phyloP scores from a whole-genome alignment of 2,329 filamentous ascomycete species.

The Dactylonectria estremocensis region DNA sequence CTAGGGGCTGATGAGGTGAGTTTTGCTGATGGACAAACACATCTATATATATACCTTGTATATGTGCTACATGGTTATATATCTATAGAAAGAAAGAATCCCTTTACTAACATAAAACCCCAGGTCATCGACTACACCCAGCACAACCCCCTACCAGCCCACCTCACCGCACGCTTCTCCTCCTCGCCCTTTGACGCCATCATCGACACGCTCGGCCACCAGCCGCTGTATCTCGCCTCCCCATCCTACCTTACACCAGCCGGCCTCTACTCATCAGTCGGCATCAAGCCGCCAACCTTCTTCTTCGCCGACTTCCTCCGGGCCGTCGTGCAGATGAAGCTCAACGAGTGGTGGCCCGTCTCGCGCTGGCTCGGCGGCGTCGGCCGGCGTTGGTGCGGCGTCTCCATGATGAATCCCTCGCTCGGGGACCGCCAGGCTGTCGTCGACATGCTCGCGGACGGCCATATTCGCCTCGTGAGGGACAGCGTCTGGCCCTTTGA shows the following conservation, averaged over 20 bases:
- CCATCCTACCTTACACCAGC: conserved; percentile 56
- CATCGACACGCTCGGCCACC: conserved; percentile 65
- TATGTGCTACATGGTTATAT: conserved; percentile 1
- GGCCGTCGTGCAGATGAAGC: conserved; percentile 54
- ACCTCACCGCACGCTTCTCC: conserved; percentile 53
- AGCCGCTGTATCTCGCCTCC: conserved; percentile 60
- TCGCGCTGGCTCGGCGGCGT: conserved; percentile 55
- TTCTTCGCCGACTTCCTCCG: conserved; percentile 49
- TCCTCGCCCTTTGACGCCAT: conserved; percentile 59
- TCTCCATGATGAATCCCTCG: conserved; percentile 54
- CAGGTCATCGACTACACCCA: conserved; percentile 60
- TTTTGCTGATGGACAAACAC: no score
- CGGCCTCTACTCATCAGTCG: conserved; percentile 59
- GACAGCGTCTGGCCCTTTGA: conserved; percentile 58
- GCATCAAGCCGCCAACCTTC: conserved; percentile 55
- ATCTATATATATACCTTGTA: conserved; percentile 36
- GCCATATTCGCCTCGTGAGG: conserved; percentile 53
- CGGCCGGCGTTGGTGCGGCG: conserved; percentile 54
- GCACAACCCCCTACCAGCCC: conserved; percentile 53
- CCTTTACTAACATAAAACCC: neutral
- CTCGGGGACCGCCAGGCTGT: conserved; percentile 53
- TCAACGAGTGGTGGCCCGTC: conserved; percentile 57
- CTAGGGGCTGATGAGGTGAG: conserved; percentile 67
- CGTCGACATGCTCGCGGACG: conserved; percentile 52
- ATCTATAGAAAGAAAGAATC: neutral